These are phyloP conservation scores for Suillus luteus DNA, from an alignment of 768 basidiomycete genomes.

Conservation along the genomic window DNA sequence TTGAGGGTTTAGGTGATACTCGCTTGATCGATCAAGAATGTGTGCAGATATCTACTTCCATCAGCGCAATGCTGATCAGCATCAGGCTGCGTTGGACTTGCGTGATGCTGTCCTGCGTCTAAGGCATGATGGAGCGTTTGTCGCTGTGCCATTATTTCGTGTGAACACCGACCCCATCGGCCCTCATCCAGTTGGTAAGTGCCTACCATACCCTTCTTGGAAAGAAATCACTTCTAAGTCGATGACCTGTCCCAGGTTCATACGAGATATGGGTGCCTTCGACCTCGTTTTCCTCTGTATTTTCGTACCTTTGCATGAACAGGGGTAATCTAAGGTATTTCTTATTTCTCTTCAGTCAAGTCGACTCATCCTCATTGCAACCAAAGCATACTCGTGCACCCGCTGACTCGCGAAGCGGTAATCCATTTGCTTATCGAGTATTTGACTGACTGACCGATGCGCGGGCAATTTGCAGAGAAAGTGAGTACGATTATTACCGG, in stretches of 20 bases:
- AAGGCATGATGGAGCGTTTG: slow-evolving; percentile 74
- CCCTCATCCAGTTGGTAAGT: slow-evolving; percentile 74
- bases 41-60: slow-evolving; percentile 78
- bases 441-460: slow-evolving; percentile 6
- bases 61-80: slow-evolving; percentile 62
- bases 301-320: slow-evolving; percentile 72
- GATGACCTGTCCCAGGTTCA: slow-evolving; percentile 49
- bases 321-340: slow-evolving; percentile 66
- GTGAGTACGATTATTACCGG: slow-evolving; percentile 36
- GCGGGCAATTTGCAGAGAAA: slow-evolving; percentile 41
- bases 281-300: slow-evolving; percentile 75
- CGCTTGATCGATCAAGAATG: background rate
- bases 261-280: slow-evolving; percentile 82
- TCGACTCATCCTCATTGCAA: background rate
- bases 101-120: slow-evolving; percentile 72
- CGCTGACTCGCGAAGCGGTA: slow-evolving; percentile 71
- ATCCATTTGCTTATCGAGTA: background rate
- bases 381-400: slow-evolving; percentile 69
- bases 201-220: background rate
- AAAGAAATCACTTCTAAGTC: background rate
- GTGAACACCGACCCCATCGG: slow-evolving; percentile 72
- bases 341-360: background rate
- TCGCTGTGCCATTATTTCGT: slow-evolving; percentile 74
- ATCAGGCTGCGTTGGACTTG: slow-evolving; percentile 64
- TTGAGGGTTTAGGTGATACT: slow-evolving; percentile 6